These are phyloP conservation scores for Penicillium sp. DNA, from an alignment of 2,329 filamentous ascomycete genomes.

Conservation along the genomic window DNA sequence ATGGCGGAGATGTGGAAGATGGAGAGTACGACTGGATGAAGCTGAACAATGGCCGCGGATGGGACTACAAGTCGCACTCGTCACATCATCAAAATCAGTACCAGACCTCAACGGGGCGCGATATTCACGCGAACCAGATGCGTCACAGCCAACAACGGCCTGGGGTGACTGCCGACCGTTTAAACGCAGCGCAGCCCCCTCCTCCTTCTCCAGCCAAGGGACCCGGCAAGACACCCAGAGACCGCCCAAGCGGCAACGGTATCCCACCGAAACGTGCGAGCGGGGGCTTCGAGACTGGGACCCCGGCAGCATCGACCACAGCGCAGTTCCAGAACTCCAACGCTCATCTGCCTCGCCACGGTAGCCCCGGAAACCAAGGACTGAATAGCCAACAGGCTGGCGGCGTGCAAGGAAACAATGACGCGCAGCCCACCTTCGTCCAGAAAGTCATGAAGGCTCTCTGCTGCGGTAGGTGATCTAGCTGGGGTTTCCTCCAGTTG, in stretches of 20 bases:
- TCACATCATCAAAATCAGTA: constrained; percentile 74
- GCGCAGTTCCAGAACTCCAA: constrained; percentile 96
- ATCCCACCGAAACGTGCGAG: constrained; percentile 75
- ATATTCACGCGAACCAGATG: constrained; percentile 70
- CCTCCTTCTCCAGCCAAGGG: constrained; percentile 79
- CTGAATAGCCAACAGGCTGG: constrained; percentile 60
- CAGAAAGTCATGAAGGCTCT: constrained; percentile 91
- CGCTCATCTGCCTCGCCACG: constrained; percentile 72
- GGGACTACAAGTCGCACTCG: constrained; percentile 75
- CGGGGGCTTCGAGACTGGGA: constrained; percentile 66
- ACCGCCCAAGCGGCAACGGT: constrained; percentile 75
- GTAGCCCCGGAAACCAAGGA: constrained; percentile 57
- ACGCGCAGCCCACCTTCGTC: constrained; percentile 76
- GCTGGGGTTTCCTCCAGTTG: constrained; percentile 14
- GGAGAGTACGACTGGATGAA: constrained; percentile 99
- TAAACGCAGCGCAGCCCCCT: constrained; percentile 91
- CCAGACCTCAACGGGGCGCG: constrained; percentile 80
- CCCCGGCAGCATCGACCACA: constrained; percentile 86
- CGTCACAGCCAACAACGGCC: constrained; percentile 59
- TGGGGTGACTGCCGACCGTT: constrained; percentile 78
- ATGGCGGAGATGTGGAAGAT: constrained; percentile 90
- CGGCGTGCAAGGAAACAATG: constrained; percentile 58
- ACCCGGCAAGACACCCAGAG: constrained; percentile 67
- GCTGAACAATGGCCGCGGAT: constrained; percentile 88
- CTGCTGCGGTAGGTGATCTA: constrained; percentile 71